A percentile compares a stretch with the other conserved stretches of the same genome.
These are phyloP conservation scores for Berkeleyomyces rouxiae DNA, from an alignment of 2,329 filamentous ascomycete genomes.

Conservation along the genomic window DNA sequence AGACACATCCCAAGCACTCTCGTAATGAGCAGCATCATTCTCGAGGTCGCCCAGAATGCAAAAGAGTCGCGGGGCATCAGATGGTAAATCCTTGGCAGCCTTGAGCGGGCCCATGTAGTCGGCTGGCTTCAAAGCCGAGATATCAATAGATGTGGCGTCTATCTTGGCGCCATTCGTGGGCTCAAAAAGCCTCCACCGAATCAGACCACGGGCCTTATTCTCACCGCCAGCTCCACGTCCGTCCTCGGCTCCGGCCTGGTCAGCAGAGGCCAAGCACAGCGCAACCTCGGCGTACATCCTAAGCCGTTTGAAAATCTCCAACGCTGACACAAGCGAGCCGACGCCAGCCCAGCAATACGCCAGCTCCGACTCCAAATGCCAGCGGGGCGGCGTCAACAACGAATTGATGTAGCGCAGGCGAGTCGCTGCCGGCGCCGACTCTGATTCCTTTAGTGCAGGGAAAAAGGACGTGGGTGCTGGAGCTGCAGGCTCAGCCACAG, in stretches of 20 bases:
- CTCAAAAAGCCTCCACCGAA: slow-evolving; percentile 66
- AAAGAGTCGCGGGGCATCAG: slow-evolving; percentile 74
- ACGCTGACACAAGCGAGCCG: slow-evolving; percentile 71
- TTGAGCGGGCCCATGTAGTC: slow-evolving; percentile 35
- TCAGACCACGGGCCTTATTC: slow-evolving; percentile 60
- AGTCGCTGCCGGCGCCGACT: slow-evolving; percentile 61
- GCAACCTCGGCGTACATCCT: slow-evolving; percentile 92
- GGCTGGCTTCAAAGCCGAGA: slow-evolving; percentile 12
- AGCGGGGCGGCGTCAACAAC: slow-evolving; percentile 68
- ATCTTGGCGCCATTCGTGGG: slow-evolving; percentile 38
- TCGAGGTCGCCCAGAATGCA: slow-evolving; percentile 91
- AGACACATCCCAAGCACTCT: slow-evolving; percentile 77
- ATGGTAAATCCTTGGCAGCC: slow-evolving; percentile 40
- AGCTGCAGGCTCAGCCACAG: slow-evolving; percentile 12
- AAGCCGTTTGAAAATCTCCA: slow-evolving; percentile 90
- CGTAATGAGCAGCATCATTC: slow-evolving; percentile 55
- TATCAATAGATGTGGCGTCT: neutral
- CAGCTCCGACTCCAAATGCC: slow-evolving; percentile 88
- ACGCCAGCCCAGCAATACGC: slow-evolving; percentile 83
- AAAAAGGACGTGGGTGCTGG: slow-evolving; percentile 59
- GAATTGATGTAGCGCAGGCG: slow-evolving; percentile 72
- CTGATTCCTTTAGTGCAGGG: slow-evolving; percentile 51
- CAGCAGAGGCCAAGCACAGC: slow-evolving; percentile 58
- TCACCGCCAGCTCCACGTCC: slow-evolving; percentile 44
- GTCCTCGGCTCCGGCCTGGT: slow-evolving; percentile 45